Evolutionary conservation across 2,329 filamentous ascomycete genomes (phyloP).

Genomic region (Alternaria arborescens): DNA sequence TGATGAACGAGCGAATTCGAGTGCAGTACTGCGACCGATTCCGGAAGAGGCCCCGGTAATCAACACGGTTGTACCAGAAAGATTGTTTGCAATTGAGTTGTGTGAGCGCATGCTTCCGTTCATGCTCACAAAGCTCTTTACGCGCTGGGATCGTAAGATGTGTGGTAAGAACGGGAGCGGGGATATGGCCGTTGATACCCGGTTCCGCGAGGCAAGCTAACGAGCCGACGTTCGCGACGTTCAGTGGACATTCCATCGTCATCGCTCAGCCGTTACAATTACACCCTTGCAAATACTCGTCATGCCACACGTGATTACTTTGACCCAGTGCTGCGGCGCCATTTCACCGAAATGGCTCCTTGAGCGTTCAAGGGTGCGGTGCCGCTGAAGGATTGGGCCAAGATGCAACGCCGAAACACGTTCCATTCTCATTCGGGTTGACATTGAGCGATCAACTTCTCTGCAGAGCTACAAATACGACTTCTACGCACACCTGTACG

Average conservation of each 20-base stretch:
- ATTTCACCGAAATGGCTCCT: not conserved
- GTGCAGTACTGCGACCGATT: slow-evolving; percentile 80
- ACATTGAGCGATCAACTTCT: not conserved
- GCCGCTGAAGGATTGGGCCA: not conserved
- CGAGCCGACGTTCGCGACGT: not conserved
- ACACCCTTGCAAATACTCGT: not conserved
- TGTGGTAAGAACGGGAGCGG: not conserved
- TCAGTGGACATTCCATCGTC: not conserved
- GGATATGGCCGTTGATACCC: not conserved
- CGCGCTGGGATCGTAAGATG: not conserved
- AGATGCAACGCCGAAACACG: not conserved
- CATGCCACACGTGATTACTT: not conserved
- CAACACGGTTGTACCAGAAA: slow-evolving; percentile 87
- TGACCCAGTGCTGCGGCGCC: not conserved
- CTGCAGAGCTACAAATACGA: not conserved
- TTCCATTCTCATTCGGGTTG: not conserved
- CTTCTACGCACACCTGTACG: not conserved
- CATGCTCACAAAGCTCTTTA: not conserved
- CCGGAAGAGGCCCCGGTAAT: slow-evolving; percentile 92
- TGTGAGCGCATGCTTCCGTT: slow-evolving; percentile 13
- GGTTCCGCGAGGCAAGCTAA: not conserved
- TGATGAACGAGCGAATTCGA: slow-evolving; percentile 87
- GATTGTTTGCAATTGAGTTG: slow-evolving; percentile 75
- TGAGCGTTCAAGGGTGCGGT: not conserved
- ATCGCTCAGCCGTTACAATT: not conserved